These are phyloP conservation scores for Phytophthora europaea DNA, from an alignment of 352 stramenopile species.

Conservation along the genomic window DNA sequence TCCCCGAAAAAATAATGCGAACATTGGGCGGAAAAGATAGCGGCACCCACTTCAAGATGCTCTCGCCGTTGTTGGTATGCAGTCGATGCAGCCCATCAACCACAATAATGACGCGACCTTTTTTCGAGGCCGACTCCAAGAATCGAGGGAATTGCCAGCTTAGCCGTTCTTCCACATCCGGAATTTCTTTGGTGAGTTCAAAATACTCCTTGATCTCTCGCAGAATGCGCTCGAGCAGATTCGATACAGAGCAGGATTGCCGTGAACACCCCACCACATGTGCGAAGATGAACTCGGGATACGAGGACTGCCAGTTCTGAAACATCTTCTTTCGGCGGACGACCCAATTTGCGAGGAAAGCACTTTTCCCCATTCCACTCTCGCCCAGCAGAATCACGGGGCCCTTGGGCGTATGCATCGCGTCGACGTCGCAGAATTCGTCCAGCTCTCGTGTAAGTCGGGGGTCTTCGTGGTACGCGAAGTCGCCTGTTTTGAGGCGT, in stretches of 20 bases:
- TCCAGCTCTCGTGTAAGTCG: slow-evolving; percentile 75
- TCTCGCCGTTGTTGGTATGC: slow-evolving; percentile 88
- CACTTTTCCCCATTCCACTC: slow-evolving; percentile 76
- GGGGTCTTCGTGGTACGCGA: slow-evolving; percentile 80
- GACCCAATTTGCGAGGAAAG: slow-evolving; percentile 87
- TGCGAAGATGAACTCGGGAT: slow-evolving; percentile 92
- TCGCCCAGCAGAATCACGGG: slow-evolving; percentile 83
- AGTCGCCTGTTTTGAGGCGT: slow-evolving; percentile 72
- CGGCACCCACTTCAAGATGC: slow-evolving; percentile 93
- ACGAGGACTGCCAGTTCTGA: slow-evolving; percentile 85
- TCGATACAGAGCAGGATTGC: slow-evolving; percentile 88
- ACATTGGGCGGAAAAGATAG: slow-evolving; percentile 90
- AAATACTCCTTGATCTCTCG: slow-evolving; percentile 93
- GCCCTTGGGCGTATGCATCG: slow-evolving; percentile 83
- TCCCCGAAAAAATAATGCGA: slow-evolving; percentile 85
- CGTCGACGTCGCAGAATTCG: slow-evolving; percentile 88
- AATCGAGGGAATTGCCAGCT: slow-evolving; percentile 94
- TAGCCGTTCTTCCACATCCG: slow-evolving; percentile 87
- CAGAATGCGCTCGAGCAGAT: slow-evolving; percentile 89
- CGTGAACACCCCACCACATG: slow-evolving; percentile 91
- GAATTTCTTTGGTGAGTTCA: slow-evolving; percentile 88
- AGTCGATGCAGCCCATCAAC: slow-evolving; percentile 92
- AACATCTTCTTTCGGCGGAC: slow-evolving; percentile 88
- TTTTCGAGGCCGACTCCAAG: slow-evolving; percentile 90
- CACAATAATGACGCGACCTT: slow-evolving; percentile 91